Base-by-base conservation (phyloP, 495 filamentous ascomycete genomes). In the Elaphomyces granulatus region DNA sequence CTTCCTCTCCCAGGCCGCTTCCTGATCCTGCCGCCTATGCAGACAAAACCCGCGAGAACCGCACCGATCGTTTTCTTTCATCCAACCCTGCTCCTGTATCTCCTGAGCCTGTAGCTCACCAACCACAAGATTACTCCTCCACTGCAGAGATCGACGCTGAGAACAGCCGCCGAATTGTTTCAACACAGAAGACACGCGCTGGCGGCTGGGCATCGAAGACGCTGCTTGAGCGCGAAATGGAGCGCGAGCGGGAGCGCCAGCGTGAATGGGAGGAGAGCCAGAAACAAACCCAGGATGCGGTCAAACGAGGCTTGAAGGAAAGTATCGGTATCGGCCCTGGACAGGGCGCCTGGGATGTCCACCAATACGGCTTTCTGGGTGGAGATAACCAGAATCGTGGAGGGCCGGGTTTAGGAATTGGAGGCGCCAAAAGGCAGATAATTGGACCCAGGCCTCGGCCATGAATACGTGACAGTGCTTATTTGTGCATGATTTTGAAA, bases 231-330 rank as follows among this genome's bases (percentile, higher is more conserved):
- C 77, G 87, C 15, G 90, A 98, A 55, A 94, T 95, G 83, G 90
- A 98, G 58, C 72, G 82, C 46, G 90, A 98, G 60, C 73, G 92
- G 8, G 83, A 93, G 55, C 71, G 88, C 30, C 90, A 98, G 61
- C 69, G 74, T 37, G 90, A 98, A 49, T 98, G 90, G 90, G 90
- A 96, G 50, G 81, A 88, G 40, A 70, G 72, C n/a, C 90, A 95
- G 60, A 72, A 79, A 42, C 78, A 78, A 45, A 79, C 75, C 1
- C 65, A 72, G 36, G 66, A 67, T 33, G 77, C 72, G 4, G 67
- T 68, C 0, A 59, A 64, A 8, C 44, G 54, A 8, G 67, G 67
- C 15, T 43, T 60, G 17, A 45, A 47, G 14, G 64, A 62, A 46
- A 46, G 49, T 46, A 67, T 43, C 51, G 78, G 48, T 56, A 72